Conservation (phyloP, 208 protist species). For the Trypanosoma rangeli region DNA sequence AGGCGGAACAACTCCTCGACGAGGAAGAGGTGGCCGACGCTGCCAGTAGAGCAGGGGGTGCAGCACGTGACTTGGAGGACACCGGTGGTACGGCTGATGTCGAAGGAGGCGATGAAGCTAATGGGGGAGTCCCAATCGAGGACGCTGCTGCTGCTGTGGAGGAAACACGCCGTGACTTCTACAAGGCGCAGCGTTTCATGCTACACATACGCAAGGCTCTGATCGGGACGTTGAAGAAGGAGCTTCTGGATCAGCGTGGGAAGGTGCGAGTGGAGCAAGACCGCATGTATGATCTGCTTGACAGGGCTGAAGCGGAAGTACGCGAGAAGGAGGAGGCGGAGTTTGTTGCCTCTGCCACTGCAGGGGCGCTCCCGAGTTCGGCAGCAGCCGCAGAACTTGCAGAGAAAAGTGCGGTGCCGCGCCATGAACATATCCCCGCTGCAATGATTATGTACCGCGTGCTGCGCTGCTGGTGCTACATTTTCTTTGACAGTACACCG, state of each 20-base stretch:
- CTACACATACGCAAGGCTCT: conserved; percentile 56
- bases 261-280: conserved; percentile 48
- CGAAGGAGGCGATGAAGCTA: conserved; percentile 1
- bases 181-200: conserved; percentile 74
- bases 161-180: conserved; percentile 60
- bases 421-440: conserved; percentile 51
- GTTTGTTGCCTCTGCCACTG: conserved; percentile 7
- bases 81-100: conserved; percentile 11
- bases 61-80: conserved; percentile 12
- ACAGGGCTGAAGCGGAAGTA: conserved; percentile 30
- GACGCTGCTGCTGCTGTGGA: conserved; percentile 40
- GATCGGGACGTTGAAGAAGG: conserved; percentile 57
- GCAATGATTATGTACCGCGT: conserved; percentile 64
- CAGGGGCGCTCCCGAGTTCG: conserved; percentile 28
- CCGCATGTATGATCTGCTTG: conserved; percentile 40
- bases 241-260: conserved; percentile 48
- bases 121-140: conserved; percentile 30
- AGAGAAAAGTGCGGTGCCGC: conserved; percentile 33
- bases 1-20: conserved; percentile 75
- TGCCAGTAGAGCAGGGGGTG: neutral
- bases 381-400: conserved; percentile 30
- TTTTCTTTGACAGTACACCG: conserved; percentile 70
- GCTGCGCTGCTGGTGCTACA: conserved; percentile 73
- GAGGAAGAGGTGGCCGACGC: conserved; percentile 10
- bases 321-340: conserved; percentile 34